A percentile compares a stretch with the other conserved stretches of the same genome.
Conservation (phyloP, 2,329 filamentous ascomycete genomes). For the Cercospora sp. region DNA sequence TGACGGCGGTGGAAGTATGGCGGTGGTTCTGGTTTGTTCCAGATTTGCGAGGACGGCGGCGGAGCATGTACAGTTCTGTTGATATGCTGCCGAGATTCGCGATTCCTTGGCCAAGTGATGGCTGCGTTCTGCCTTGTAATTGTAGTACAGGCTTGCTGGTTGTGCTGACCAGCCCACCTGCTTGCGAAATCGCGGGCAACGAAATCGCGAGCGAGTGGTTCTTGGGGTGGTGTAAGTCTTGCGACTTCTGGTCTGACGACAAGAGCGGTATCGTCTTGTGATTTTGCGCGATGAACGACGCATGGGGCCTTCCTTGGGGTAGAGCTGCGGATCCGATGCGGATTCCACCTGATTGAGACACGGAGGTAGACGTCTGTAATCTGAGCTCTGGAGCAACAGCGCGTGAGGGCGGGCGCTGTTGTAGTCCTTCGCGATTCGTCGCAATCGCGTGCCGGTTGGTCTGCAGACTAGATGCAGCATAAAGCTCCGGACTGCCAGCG, state of each 20-base stretch:
- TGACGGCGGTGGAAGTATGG: slow-evolving; percentile 9
- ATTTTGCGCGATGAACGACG: not conserved
- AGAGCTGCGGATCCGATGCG: slow-evolving; percentile 13
- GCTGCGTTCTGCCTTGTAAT: not conserved
- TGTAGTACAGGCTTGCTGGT: not conserved
- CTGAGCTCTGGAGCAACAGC: slow-evolving; percentile 8
- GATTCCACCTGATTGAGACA: slow-evolving; percentile 24
- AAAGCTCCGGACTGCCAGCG: not conserved
- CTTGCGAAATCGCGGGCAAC: not conserved
- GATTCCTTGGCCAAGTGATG: slow-evolving; percentile 28
- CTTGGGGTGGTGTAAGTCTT: not conserved
- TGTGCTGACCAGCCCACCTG: not conserved
- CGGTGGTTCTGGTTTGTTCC: slow-evolving; percentile 10
- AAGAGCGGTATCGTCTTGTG: not conserved
- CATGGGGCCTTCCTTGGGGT: slow-evolving; percentile 22
- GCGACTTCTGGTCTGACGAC: not conserved
- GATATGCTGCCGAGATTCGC: slow-evolving; percentile 24
- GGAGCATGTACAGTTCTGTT: slow-evolving; percentile 15
- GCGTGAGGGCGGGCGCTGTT: not conserved
- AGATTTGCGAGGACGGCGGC: slow-evolving; percentile 11
- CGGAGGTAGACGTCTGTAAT: slow-evolving; percentile 33
- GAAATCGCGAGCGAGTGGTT: not conserved
- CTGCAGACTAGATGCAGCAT: not conserved
- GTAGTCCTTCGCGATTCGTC: slow-evolving; percentile 3
- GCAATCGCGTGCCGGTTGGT: not conserved